Base-by-base conservation (phyloP, 108 stramenopile species). In the Bacterosira constricta region DNA sequence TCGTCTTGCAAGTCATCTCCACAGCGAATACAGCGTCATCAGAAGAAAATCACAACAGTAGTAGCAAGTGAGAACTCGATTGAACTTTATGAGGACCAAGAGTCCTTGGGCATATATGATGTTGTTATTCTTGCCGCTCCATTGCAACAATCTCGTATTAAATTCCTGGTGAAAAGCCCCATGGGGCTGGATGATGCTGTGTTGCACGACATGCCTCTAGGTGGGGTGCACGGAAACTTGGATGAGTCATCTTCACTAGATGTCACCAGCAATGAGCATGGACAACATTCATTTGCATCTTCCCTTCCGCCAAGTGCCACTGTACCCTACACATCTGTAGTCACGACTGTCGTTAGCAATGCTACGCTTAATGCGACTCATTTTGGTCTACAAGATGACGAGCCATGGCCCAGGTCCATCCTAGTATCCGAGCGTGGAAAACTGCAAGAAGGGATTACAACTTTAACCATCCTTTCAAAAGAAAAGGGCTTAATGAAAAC, bases 111-210 rank as follows among this genome's bases (percentile, higher is more conserved):
- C 30, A 34, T 66, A 1, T 91, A 69, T 71, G 88, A 94, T 82
- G 55, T 87, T 65, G 87, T 94, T 23, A 74, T 94, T 37, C 71
- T 94, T 50, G 93, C 93, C 0, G 82, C 90, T 31, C 93, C 93
- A 13, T 60, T 91, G 59, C 86, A 89, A 25, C 66, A 77, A 18
- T 77, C 65, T n/a, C 63, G 75, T 0, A 85, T 94, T 20, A 53
- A 86, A 20, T 94, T 94, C 64, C 61, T 90, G 17, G 73, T 86
- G n/a, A 65, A 81, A 21, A 86, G 86, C 57, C 73, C 80, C 17
- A 71, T 88, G 56, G 54, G 55, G 3, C 25, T 76, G 31, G 90
- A 91, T 59, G 45, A 35, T 11, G 49, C 84, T n/a, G 80, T 92
- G 3, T 66, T 92, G 38, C 85, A 85, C 23, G 73, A 72, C 9